Evolutionary conservation across 2,329 filamentous ascomycete genomes (phyloP), one percentile per base, ranked within the genome.

Genomic region (Pestalotiopsis sp.): DNA sequence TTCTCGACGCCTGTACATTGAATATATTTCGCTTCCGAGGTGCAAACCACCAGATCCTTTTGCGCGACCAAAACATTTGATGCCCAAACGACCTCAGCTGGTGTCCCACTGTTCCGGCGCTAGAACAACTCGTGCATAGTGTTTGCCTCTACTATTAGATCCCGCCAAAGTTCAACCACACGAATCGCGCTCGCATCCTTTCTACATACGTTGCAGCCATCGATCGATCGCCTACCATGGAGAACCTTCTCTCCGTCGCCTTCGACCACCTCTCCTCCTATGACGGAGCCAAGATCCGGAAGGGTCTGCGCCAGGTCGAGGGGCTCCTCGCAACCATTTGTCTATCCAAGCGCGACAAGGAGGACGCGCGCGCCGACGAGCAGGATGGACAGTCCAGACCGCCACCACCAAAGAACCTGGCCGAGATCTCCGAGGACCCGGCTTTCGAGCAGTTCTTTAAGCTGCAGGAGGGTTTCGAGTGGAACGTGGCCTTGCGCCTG

Each of bases 181-280:
- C 45, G 45, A 52, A n/a, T 52, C 17, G 45, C 45, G 45, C 45
- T 20, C 23, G 67, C 63, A 69, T 73, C 69, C 65, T 69, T 58
- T 63, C 60, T 57, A 65, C 23, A 64, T 27, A 66, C 55, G 67
- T 41, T 23, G 36, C 49, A 11, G 38, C 13, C 69, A 36, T 36
- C 31, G 31, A 36, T 36, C 70, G 62, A 62, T 64, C 70, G 63
- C 67, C 76, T n/a, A 81, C 74, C 76, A 98, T 98, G 96, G 96
- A 98, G 84, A 90, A 93, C 65, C 88, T 98, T 36, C 87, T 98
- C 67, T 97, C 94, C 59, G 90, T 97, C 79, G 94, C 95, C 70
- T 98, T 98, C 82, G 95, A 98, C 84, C 97, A 97, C 82, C 91
- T 98, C 72, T 97, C 95, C 70, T 98, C 95, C 63, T 95, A 95